Evolutionary conservation across 768 basidiomycete species (phyloP), one percentile per base, ranked within the genome.

Genomic region (Lactarius tabidus): DNA sequence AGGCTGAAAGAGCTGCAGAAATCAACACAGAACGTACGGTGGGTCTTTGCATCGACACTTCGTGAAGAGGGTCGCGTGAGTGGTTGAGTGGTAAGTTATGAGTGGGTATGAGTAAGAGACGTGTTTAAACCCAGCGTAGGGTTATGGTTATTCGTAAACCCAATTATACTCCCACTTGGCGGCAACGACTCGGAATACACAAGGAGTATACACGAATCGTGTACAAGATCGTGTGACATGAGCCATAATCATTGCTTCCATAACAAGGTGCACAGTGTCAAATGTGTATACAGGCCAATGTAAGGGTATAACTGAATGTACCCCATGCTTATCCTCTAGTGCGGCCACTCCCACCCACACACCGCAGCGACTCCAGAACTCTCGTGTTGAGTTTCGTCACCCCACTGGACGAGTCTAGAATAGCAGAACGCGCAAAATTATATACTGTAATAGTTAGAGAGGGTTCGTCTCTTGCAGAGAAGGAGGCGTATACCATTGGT

Each of bases 11-110:
- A 36, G 52, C 38, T 28, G 56, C 38, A 62, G 14, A 45, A 59
- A 68, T 15, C 20, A 31, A 12, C 18, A 23, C n/a, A 26, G 48
- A 31, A 72, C 83, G 71, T 74, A 90, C 90, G 29, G 88, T 82
- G 62, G 90, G 89, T 79, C 90, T 81, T 70, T 85, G 79, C 64
- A 84, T 77, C 60, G 90, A 82, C 89, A 91, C 90, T 71, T 53
- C 31, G 62, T 29, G 12, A 26, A 20, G 45, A 55, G 53, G 33
- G 33, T 33, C 33, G n/a, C n/a, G n/a, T n/a, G n/a, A n/a, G n/a
- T n/a, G 53, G 17, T 18, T 36, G 12, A 10, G 28, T 3, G 18
- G 35, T 31, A 26, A 2, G n/a, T 45, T 26, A 10, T 23, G 0
- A 10, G 10, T n/a, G 10, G 6, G 43, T n/a, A 48, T 12, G 48